Evolutionary conservation across 106 monocot species (phyloP), one percentile per base, ranked within the genome.

Genomic region (Posidonia australis): DNA sequence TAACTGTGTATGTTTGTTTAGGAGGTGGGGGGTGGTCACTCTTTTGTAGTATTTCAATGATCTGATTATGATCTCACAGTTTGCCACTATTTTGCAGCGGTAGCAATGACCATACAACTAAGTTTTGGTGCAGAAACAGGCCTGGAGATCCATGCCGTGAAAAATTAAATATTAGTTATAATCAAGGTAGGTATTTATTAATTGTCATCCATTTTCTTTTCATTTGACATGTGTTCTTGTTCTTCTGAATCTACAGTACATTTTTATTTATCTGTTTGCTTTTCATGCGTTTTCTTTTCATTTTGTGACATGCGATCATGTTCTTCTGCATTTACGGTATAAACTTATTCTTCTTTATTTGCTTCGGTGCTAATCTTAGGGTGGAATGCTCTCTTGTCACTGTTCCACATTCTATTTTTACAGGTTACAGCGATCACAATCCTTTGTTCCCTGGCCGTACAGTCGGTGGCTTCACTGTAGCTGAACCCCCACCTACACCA

Each of bases 101-200:
- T 60, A 85, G 96, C 82, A 81, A 98, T 68, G 96, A 98, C 70
- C 84, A 90, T 65, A 83, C 90, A 9, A 90, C 96, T 23, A 90
- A 81, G 72, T 98, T 98, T 65, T 98, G 96, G 96, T 90, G 96
- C 70, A 81, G 96, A 77, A 98, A 98, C 65, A 82, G 96, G 63
- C 96, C 96, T 74, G 96, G 96, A 42, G 90, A 98, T 77, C 68
- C 76, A 48, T 60, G 36, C 30, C 84, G 87, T 54, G 96, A 98
- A 68, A 87, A 74, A 73, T 81, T 73, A 62, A 81, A 51, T 65
- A 54, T 64, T 44, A 76, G 84, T 10, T 73, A 84, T 17, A 65
- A 26, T 75, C 82, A 79, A 90, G 96, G 96, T 96, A 44, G 13
- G 16, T 58, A 46, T 29, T 60, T 31, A 13, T 26, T 5, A 36